Base-by-base conservation (phyloP, 202 grass and related monocot genomes). In the Digitaria exilis region DNA sequence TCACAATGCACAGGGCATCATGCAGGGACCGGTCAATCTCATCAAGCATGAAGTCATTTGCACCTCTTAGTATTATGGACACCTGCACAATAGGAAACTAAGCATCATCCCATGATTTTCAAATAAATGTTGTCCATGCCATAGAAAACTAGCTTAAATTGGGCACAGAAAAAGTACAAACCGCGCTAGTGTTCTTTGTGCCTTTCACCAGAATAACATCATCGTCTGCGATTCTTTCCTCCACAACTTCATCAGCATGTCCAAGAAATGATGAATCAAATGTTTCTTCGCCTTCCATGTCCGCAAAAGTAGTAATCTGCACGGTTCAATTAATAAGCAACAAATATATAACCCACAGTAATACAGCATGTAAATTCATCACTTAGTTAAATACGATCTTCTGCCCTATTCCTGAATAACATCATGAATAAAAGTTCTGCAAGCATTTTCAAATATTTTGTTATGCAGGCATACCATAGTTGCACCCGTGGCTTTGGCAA, bases 271-370 rank as follows among this genome's bases (percentile, higher is more conserved):
- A 92, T 31, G 83, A 28, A 85, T 96, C 91, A 73, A 99, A 99
- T 48, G 96, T 95, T 90, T 99, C 96, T 69, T 99, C 96, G 55
- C 93, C 96, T 87, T 96, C 96, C 96, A 99, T 96, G 81, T 99
- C 93, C 84, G 93, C 96, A 90, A 94, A 99, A 60, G 93, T 99
- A 74, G 89, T 86, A 69, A 99, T 89, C 93, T 99, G 70, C 55
- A 87, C 46, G 32, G 35, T 80, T 29, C 16, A 19, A 28, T 56
- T 57, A 42, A 44, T 68, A 57, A 57, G 6, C 35, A 22, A 56
- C 32, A 22, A 22, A 24, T 37, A 15, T 14, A 69, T 11, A n/a
- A 28, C 6, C 1, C 10, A 14, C 3, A 57, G 2, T 32, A 29
- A 51, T 51, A 51, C 9, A 74, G 30, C 11, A 3, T 55, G 9